Evolutionary conservation across 805 yeast species (phyloP).

Genomic region (Nakazawaea sp.): DNA sequence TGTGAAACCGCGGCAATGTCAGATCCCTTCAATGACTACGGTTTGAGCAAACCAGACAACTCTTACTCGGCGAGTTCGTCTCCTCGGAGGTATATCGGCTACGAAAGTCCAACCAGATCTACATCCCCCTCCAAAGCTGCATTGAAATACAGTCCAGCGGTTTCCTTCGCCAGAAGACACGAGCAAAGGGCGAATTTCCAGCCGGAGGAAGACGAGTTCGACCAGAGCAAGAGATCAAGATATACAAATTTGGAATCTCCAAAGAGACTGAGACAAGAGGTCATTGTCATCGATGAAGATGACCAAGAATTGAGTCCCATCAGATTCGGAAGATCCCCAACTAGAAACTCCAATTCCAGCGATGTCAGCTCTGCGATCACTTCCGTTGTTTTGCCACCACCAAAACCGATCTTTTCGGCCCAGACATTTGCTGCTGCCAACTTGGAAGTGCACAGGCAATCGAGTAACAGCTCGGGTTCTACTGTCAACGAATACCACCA

Average conservation of each 20-base stretch:
- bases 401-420: slow-evolving; percentile 60
- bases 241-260: slow-evolving; percentile 72
- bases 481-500: slow-evolving; percentile 1
- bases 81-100: slow-evolving; percentile 18
- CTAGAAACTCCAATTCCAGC: slow-evolving; percentile 21
- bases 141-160: slow-evolving; percentile 36
- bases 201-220: slow-evolving; percentile 11
- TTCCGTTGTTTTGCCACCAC: slow-evolving; percentile 41
- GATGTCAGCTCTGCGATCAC: slow-evolving; percentile 34
- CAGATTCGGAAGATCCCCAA: slow-evolving; percentile 16
- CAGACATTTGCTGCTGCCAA: slow-evolving; percentile 57
- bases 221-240: slow-evolving; percentile 52
- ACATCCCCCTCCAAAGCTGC: slow-evolving; percentile 30
- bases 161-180: slow-evolving; percentile 28
- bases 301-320: slow-evolving; percentile 22
- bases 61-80: slow-evolving; percentile 23
- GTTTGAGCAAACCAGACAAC: slow-evolving; percentile 22
- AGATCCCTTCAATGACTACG: slow-evolving; percentile 19
- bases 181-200: too few relatives aligned
- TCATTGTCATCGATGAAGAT: slow-evolving; percentile 40
- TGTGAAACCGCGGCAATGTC: slow-evolving; percentile 14
- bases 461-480: slow-evolving; percentile 3
- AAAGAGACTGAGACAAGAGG: slow-evolving; percentile 43
- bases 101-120: neutral
- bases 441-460: slow-evolving; percentile 3